phyloP scores from a whole-genome alignment of 2,329 filamentous ascomycete genomes.

The Sporothrix brunneoviolacea region DNA sequence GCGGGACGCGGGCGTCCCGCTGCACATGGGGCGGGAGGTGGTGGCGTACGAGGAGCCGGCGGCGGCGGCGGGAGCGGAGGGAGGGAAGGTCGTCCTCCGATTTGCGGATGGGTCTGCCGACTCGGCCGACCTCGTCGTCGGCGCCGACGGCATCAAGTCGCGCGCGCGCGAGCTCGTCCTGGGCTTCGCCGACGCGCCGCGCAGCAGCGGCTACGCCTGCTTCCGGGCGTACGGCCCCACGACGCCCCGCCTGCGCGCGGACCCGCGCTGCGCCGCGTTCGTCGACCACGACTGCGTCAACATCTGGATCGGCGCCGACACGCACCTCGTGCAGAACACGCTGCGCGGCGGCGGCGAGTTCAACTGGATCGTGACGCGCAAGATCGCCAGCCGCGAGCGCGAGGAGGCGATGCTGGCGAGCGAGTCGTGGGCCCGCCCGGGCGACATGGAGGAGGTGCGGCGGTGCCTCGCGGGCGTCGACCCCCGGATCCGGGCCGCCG shows the following conservation, averaged over 20 bases:
- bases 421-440: constrained; percentile 42
- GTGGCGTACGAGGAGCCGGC: constrained; percentile 30
- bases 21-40: constrained; percentile 34
- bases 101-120: constrained; percentile 32
- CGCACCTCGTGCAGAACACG: constrained; percentile 38
- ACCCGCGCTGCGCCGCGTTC: constrained; percentile 35
- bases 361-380: constrained; percentile 42
- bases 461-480: constrained; percentile 33
- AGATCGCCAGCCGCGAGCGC: constrained; percentile 24
- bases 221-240: constrained; percentile 42
- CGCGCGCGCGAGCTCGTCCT: constrained; percentile 44
- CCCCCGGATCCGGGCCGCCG: constrained; percentile 38
- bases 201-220: constrained; percentile 47
- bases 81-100: constrained; percentile 16
- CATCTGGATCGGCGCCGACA: constrained; percentile 38
- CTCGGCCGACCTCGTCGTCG: constrained; percentile 42
- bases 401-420: constrained; percentile 38
- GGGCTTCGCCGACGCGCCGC: constrained; percentile 45
- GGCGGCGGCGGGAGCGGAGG: background rate
- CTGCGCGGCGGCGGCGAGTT: constrained; percentile 36
- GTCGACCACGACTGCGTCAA: constrained; percentile 38
- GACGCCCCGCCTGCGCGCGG: too few species aligned
- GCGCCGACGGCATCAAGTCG: constrained; percentile 46
- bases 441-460: constrained; percentile 38
- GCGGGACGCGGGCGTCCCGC: constrained; percentile 31